Evolutionary conservation across 306 rosid species (phyloP), one percentile per base, ranked within the genome.

Genomic region (Carpinus fangiana): DNA sequence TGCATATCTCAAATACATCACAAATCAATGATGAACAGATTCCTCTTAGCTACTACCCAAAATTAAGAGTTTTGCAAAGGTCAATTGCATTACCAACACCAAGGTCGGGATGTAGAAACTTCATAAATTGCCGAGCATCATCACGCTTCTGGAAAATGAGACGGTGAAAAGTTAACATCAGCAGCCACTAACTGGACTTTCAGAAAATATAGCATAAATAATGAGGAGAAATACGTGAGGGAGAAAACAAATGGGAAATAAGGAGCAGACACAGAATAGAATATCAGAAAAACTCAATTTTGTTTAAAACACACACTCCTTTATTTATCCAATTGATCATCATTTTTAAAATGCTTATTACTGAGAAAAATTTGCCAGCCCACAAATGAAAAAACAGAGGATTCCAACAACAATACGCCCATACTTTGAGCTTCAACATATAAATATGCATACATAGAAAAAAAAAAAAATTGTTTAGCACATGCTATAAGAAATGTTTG

Each of bases 81-180:
- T 31, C 57, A 79, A 57, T 52, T 70, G 71, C 80, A 75, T 91
- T 96, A 96, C 99, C 99, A 81, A 96, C 75, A 66, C 98, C 98
- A 60, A 96, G 99, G 88, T 91, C 99, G 31, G 96, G 97, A 89
- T 96, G 99, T 75, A 96, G 96, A 93, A 86, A 96, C 88, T 91
- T 93, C 99, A 96, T 96, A 68, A 96, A 96, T 85, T 96, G 99
- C 51, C 97, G 86, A 80, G 99, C 98, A 88, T 91, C 94, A 62
- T 91, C 98, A 14, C 98, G 99, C 59, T 87, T 93, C 98, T 96
- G 96, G 52, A 59, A 67, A 55, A 79, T 38, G 75, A 82, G 34
- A 85, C 76, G 78, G 51, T 45, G 38, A 57, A 26, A 73, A 52
- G 54, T 73, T 75, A 43, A 51, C n/a, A 36, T 81, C 77, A 79